Evolutionary conservation across 176 grass and related monocot genomes (phyloP).

Genomic region (Tuctoria greenei): DNA sequence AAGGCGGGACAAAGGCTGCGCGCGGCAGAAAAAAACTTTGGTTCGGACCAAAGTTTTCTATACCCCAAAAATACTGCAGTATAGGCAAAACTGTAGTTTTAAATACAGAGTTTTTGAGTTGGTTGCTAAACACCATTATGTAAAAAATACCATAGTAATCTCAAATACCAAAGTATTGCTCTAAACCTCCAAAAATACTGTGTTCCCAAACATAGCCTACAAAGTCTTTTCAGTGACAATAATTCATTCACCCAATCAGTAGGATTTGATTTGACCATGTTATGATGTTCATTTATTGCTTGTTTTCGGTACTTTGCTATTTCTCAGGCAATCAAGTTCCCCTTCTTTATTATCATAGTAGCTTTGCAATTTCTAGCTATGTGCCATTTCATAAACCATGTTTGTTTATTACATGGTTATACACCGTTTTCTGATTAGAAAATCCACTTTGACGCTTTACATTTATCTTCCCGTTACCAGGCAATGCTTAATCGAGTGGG

Average conservation of each 20-base stretch:
- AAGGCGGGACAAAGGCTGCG: too few relatives aligned
- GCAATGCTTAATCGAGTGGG: slow-evolving; percentile 90
- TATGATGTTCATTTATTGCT: not conserved
- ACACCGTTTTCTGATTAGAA: slow-evolving; percentile 21
- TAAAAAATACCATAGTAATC: too few relatives aligned
- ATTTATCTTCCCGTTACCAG: slow-evolving; percentile 50
- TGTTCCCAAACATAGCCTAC: too few relatives aligned
- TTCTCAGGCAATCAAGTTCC: not conserved
- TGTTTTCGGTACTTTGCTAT: not conserved
- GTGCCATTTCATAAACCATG: not conserved
- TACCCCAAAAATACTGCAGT: too few relatives aligned
- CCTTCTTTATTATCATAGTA: not conserved
- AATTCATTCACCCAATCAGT: not conserved
- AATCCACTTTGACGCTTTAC: slow-evolving; percentile 9
- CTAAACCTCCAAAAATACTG: too few relatives aligned
- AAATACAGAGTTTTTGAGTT: too few relatives aligned
- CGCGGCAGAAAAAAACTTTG: too few relatives aligned
- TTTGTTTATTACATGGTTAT: slow-evolving; percentile 4
- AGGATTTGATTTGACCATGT: not conserved
- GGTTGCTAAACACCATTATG: too few relatives aligned
- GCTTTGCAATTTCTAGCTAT: not conserved
- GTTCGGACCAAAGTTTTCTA: too few relatives aligned
- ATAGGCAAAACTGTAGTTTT: too few relatives aligned
- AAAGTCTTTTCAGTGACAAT: not conserved
- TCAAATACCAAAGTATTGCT: too few relatives aligned